These are phyloP conservation scores for Penicillium janthinellum DNA, from an alignment of 2,329 filamentous ascomycete genomes.

Conservation along the genomic window DNA sequence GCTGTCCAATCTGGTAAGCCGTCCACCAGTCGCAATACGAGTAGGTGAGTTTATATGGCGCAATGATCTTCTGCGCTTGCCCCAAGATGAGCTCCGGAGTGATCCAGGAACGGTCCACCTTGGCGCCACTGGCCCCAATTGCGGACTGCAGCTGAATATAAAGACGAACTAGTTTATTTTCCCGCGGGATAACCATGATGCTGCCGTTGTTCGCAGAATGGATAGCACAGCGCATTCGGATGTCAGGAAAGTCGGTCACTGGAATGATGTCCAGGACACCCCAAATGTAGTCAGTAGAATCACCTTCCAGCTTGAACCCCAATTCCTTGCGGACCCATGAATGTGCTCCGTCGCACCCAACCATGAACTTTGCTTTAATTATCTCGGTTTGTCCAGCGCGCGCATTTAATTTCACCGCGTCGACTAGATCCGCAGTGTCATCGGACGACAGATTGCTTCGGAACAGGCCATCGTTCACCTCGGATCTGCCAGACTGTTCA, in stretches of 20 bases:
- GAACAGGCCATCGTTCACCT: slow-evolving; percentile 56
- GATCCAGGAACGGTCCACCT: slow-evolving; percentile 62
- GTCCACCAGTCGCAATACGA: slow-evolving; percentile 69
- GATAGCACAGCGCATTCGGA: slow-evolving; percentile 60
- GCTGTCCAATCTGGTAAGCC: slow-evolving; percentile 68
- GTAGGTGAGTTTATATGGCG: slow-evolving; percentile 67
- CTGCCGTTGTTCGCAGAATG: slow-evolving; percentile 57
- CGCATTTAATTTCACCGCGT: background rate
- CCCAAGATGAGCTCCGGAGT: slow-evolving; percentile 65
- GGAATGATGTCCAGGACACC: slow-evolving; percentile 21
- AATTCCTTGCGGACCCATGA: slow-evolving; percentile 24
- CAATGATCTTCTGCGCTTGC: slow-evolving; percentile 64
- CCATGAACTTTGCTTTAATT: slow-evolving; percentile 22
- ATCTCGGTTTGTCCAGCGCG: background rate
- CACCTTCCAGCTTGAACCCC: slow-evolving; percentile 21
- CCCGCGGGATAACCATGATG: slow-evolving; percentile 67
- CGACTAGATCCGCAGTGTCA: slow-evolving; percentile 58
- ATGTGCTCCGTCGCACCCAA: slow-evolving; percentile 30
- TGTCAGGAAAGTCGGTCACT: slow-evolving; percentile 52
- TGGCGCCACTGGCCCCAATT: slow-evolving; percentile 43
- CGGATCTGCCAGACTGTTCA: slow-evolving; percentile 21
- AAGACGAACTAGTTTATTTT: slow-evolving; percentile 63
- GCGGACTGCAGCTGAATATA: slow-evolving; percentile 64
- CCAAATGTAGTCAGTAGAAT: slow-evolving; percentile 17
- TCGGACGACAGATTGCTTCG: slow-evolving; percentile 61